These are phyloP conservation scores for Grosmannia clavigera DNA, from an alignment of 2,329 filamentous ascomycete genomes.

Conservation along the genomic window DNA sequence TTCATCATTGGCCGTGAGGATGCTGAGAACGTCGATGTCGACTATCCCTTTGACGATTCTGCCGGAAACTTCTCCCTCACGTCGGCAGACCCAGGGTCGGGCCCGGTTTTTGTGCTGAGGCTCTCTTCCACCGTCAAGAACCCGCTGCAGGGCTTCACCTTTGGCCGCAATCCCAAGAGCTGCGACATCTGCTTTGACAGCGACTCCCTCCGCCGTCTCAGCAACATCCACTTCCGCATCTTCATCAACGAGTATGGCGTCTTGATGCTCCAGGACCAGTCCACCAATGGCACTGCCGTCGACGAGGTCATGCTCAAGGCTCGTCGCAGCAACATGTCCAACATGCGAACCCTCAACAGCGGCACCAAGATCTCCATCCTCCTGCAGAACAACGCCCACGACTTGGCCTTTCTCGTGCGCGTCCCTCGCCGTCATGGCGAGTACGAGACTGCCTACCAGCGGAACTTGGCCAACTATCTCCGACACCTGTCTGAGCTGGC, in stretches of 20 bases:
- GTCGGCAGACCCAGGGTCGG: conserved; percentile 33
- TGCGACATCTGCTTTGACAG: conserved; percentile 62
- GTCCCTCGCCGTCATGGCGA: conserved; percentile 63
- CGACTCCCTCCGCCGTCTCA: conserved; percentile 62
- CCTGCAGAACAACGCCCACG: conserved; percentile 35
- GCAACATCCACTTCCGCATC: conserved; percentile 93
- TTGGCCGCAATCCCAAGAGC: conserved; percentile 60
- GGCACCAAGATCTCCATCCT: conserved; percentile 63
- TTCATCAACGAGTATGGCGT: conserved; percentile 76
- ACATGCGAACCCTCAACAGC: conserved; percentile 50
- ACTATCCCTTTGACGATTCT: conserved; percentile 39
- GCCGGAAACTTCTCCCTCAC: conserved; percentile 37
- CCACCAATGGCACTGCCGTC: conserved; percentile 90
- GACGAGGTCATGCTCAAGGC: conserved; percentile 54
- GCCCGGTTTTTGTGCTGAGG: conserved; percentile 64
- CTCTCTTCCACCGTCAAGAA: conserved; percentile 64
- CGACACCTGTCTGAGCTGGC: conserved; percentile 20
- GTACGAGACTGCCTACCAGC: conserved; percentile 51
- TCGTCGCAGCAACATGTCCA: conserved; percentile 17
- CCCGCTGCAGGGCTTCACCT: conserved; percentile 62
- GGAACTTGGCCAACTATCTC: conserved; percentile 60
- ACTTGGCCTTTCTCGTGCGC: conserved; percentile 74
- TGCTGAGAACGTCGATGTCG: conserved; percentile 36
- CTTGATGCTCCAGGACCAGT: conserved; percentile 86
- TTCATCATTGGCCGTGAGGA: conserved; percentile 38